Percentiles rank a stretch among this genome's conserved stretches.
phyloP scores from a whole-genome alignment of 768 basidiomycete genomes.

The Austroboletus eburneus region DNA sequence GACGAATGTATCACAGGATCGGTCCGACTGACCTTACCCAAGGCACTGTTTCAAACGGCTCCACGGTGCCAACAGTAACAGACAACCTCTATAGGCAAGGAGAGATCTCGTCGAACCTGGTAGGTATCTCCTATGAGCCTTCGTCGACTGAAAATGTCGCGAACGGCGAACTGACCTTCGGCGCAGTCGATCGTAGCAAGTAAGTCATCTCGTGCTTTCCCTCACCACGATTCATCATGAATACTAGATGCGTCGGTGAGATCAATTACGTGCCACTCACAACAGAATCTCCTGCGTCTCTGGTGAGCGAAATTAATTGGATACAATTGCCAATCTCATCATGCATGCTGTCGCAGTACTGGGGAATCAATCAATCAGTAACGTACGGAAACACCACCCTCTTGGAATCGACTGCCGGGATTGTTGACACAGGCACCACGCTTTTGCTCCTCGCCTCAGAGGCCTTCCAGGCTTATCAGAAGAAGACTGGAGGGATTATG shows the following conservation, averaged over 20 bases:
- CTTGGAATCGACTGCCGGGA: constrained; percentile 37
- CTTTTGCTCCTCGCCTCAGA: constrained; percentile 54
- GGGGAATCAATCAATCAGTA: constrained; percentile 43
- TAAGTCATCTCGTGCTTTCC: constrained; percentile 12
- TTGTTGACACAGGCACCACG: constrained; percentile 54
- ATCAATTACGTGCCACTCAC: constrained; percentile 41
- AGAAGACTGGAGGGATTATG: constrained; percentile 47
- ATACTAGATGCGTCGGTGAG: constrained; percentile 29
- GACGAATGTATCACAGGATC: constrained; percentile 29
- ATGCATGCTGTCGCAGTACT: constrained; percentile 29
- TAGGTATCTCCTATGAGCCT: constrained; percentile 53
- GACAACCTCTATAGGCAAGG: constrained; percentile 51
- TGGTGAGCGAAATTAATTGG: constrained; percentile 11
- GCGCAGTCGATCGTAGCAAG: constrained; percentile 47
- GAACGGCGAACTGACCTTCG: constrained; percentile 57
- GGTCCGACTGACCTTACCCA: constrained; percentile 49
- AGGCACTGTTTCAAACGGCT: constrained; percentile 38
- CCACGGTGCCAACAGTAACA: constrained; percentile 50
- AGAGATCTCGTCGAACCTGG: constrained; percentile 39
- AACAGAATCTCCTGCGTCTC: constrained; percentile 41
- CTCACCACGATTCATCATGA: neutral
- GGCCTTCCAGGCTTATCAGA: constrained; percentile 52
- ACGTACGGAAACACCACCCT: constrained; percentile 37
- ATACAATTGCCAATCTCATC: neutral
- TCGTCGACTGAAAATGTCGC: constrained; percentile 33